Conservation (phyloP, 2,329 filamentous ascomycete species). For the Colletotrichum camelliae region DNA sequence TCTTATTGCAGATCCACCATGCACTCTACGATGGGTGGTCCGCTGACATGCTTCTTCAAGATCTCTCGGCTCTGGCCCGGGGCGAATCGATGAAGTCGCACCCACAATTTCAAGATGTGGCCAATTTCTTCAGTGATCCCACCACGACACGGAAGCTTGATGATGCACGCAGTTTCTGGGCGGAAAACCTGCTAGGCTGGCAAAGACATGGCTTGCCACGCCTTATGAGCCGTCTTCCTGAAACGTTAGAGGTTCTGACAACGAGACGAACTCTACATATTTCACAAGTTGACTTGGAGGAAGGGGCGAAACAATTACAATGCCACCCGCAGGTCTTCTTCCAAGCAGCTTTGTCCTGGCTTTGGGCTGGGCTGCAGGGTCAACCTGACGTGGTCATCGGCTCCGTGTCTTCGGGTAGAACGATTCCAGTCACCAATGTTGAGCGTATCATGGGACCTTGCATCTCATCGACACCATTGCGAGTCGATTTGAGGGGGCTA, state of each 20-base stretch:
- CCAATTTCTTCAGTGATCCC: constrained; percentile 48
- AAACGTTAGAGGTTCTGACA: constrained; percentile 30
- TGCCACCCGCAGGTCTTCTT: constrained; percentile 75
- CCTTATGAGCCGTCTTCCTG: constrained; percentile 29
- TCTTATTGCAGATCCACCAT: constrained; percentile 74
- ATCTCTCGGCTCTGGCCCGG: constrained; percentile 62
- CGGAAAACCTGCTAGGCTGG: constrained; percentile 64
- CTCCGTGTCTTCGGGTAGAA: constrained; percentile 82
- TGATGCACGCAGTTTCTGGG: constrained; percentile 70
- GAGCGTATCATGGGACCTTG: constrained; percentile 82
- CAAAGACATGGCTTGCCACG: constrained; percentile 60
- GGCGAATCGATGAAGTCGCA: constrained; percentile 37
- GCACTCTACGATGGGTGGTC: constrained; percentile 95
- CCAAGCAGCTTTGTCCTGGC: constrained; percentile 71
- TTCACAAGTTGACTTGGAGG: constrained; percentile 35
- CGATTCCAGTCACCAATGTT: constrained; percentile 71
- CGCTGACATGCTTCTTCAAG: constrained; percentile 73
- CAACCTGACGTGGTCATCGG: constrained; percentile 74
- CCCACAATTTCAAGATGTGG: constrained; percentile 67
- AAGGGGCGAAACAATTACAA: constrained; percentile 42
- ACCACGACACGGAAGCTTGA: constrained; percentile 35
- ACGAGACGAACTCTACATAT: constrained; percentile 36
- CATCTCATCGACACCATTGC: constrained; percentile 75
- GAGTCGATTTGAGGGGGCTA: constrained; percentile 62
- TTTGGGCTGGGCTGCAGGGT: constrained; percentile 71